phyloP scores from a whole-genome alignment of 257 asterid genomes.

The Nicotiana otophora region DNA sequence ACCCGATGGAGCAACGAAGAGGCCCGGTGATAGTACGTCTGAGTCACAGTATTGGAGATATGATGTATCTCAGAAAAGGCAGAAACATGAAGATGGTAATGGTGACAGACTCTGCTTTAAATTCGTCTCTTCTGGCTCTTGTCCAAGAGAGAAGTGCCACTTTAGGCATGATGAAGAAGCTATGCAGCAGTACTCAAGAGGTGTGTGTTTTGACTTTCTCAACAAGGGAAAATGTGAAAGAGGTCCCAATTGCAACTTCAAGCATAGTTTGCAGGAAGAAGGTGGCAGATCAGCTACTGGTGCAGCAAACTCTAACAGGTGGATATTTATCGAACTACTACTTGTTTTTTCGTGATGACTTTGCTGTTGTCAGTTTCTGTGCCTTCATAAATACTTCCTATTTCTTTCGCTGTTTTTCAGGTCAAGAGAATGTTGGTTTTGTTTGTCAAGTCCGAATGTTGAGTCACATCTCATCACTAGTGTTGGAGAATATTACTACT shows the following conservation, averaged over 20 bases:
- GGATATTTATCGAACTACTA: background rate
- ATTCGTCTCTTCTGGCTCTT: constrained; percentile 76
- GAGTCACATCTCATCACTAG: constrained; percentile 78
- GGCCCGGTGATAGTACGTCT: constrained; percentile 48
- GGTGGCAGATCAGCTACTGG: constrained; percentile 54
- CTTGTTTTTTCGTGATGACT: background rate
- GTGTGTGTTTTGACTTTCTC: constrained; percentile 94
- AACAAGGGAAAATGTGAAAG: constrained; percentile 93
- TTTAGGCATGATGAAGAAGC: constrained; percentile 90
- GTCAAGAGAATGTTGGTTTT: constrained; percentile 96
- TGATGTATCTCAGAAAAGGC: constrained; percentile 75
- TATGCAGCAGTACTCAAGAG: constrained; percentile 72
- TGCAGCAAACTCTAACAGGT: constrained; percentile 58
- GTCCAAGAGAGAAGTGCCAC: constrained; percentile 84
- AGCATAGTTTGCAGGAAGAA: constrained; percentile 75
- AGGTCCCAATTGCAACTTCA: constrained; percentile 87
- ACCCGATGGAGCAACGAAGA: constrained; percentile 42
- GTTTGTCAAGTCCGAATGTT: constrained; percentile 75
- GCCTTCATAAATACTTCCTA: background rate
- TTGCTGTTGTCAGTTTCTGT: background rate
- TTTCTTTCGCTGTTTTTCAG: constrained; percentile 36
- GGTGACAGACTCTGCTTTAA: constrained; percentile 76
- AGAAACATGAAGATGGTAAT: constrained; percentile 64
- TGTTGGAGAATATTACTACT: constrained; percentile 76
- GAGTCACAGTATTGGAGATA: constrained; percentile 94